phyloP scores from a whole-genome alignment of 192 early-diverging fungal species.

The Cladochytrium replicatum region DNA sequence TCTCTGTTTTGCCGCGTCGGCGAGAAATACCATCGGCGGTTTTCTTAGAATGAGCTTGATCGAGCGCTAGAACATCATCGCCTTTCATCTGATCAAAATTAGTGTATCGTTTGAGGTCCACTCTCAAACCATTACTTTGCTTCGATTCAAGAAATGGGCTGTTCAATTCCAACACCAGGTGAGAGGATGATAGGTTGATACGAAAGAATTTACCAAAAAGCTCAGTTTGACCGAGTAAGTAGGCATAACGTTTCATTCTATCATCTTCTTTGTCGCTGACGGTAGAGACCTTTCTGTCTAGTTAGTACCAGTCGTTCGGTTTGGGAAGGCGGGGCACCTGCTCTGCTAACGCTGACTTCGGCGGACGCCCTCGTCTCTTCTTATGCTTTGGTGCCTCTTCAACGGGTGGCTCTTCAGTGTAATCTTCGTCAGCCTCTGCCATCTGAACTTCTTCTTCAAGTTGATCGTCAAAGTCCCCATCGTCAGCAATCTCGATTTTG shows the following conservation, averaged over 20 bases:
- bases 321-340: too few species aligned
- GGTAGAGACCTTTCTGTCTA: too few species aligned
- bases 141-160: conserved; percentile 56
- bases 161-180: background rate
- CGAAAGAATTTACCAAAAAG: conserved; percentile 39
- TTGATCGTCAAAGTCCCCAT: too few species aligned
- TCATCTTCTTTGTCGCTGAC: too few species aligned
- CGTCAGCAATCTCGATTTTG: too few species aligned
- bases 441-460: too few species aligned
- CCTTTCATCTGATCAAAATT: conserved; percentile 25
- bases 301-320: too few species aligned
- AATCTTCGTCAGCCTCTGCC: too few species aligned
- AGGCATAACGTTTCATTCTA: conserved; percentile 54
- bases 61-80: conserved; percentile 19
- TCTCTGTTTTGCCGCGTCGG: conserved; percentile 88
- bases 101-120: background rate
- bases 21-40: conserved; percentile 48
- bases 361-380: too few species aligned
- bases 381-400: too few species aligned
- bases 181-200: conserved; percentile 2
- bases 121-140: conserved; percentile 33
- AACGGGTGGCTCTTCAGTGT: too few species aligned
- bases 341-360: too few species aligned
- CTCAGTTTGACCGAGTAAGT: conserved; percentile 63
- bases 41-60: conserved; percentile 25